Evolutionary conservation across 768 basidiomycete genomes (phyloP).

Genomic region (Ephemerocybe angulata): DNA sequence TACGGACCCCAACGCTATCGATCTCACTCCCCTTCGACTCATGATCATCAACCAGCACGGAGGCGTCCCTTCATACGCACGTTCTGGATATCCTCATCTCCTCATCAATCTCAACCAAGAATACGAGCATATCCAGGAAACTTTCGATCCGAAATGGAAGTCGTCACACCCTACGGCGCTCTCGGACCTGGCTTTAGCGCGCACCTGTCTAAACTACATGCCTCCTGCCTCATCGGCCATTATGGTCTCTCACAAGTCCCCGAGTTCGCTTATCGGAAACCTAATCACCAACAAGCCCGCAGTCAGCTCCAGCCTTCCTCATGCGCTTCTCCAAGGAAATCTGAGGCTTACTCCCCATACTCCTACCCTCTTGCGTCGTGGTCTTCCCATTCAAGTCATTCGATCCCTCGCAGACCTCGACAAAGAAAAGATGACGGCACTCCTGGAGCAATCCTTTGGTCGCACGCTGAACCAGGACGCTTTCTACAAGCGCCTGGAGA

Average conservation of each 20-base stretch:
- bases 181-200: slow-evolving; percentile 79
- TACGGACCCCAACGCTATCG: slow-evolving; percentile 49
- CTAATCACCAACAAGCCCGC: slow-evolving; percentile 98
- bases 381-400: slow-evolving; percentile 81
- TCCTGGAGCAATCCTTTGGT: slow-evolving; percentile 87
- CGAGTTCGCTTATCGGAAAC: slow-evolving; percentile 92
- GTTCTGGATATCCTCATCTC: slow-evolving; percentile 90
- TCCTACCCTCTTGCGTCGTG: slow-evolving; percentile 88
- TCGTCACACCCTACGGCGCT: slow-evolving; percentile 80
- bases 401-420: slow-evolving; percentile 71
- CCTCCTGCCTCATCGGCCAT: slow-evolving; percentile 90
- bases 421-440: slow-evolving; percentile 63
- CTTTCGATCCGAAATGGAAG: slow-evolving; percentile 77
- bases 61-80: slow-evolving; percentile 96
- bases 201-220: slow-evolving; percentile 87
- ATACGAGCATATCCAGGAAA: slow-evolving; percentile 76
- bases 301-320: slow-evolving; percentile 91
- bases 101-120: slow-evolving; percentile 93
- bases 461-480: slow-evolving; percentile 63
- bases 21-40: slow-evolving; percentile 90
- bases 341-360: slow-evolving; percentile 84
- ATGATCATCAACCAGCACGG: slow-evolving; percentile 98
- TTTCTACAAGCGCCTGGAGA: slow-evolving; percentile 78
- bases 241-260: slow-evolving; percentile 96
- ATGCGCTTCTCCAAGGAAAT: slow-evolving; percentile 85